Evolutionary conservation across 2,329 filamentous ascomycete genomes (phyloP), one percentile per base, ranked within the genome.

Genomic region (Verticillium longisporum): DNA sequence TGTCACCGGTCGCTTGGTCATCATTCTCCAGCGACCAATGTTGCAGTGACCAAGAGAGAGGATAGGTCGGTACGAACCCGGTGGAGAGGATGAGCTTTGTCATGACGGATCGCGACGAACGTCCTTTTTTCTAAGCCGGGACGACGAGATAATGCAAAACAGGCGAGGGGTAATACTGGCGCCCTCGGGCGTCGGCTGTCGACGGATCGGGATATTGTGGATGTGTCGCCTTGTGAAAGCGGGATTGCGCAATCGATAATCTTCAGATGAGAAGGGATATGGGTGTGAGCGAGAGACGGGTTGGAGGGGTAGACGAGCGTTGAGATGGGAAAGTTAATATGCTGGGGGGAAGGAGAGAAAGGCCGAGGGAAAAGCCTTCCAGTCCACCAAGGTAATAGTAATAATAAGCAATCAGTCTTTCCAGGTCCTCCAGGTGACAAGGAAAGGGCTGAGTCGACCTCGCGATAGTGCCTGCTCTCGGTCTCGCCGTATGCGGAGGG

Each of bases 31-130:
- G 60, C 60, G 55, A 36, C 34, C 34, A 36, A 36, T 36, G 11
- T 11, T 36, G 34, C 34, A 58, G 55, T 58, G 63, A 57, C 58
- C 55, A 58, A 37, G 55, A 61, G 15, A 36, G 36, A 7, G 45
- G 21, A 50, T 57, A 38, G 57, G 54, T 26, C 18, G 18, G 57
- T 61, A 77, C 88, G 69, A 83, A 95, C 91, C 89, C 91, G 66
- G 92, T 96, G 61, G 91, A 96, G 60, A 96, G 85, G 66, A 96
- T 84, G 72, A 96, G 81, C 79, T 91, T 91, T 79, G 91, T 91
- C 81, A 83, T 87, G 71, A 65, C 73, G 70, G 61, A 55, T 61
- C 36, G 9, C 41, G 41, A 59, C 58, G 56, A 50, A 18, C 15
- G 59, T 21, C 60, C 53, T 45, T 50, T 41, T 53, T 32, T 59